Evolutionary conservation across 306 rosid species (phyloP).

Genomic region (Vigna trinervia): DNA sequence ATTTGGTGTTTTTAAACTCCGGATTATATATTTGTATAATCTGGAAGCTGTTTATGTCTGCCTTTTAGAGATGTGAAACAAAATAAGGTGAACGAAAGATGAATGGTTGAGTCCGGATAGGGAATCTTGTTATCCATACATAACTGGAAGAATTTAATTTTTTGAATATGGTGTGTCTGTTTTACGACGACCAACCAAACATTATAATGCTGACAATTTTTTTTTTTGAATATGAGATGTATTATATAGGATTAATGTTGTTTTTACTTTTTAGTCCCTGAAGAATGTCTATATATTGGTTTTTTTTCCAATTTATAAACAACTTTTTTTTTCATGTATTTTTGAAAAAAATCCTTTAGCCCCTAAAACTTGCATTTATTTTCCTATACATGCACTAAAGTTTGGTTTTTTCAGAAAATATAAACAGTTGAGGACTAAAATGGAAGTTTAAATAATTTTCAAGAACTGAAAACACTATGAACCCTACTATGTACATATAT

Average conservation of each 20-base stretch:
- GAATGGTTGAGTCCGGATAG: not conserved
- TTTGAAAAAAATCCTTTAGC: not conserved
- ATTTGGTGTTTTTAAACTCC: not conserved
- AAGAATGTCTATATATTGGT: not conserved
- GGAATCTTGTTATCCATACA: not conserved
- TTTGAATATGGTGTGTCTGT: not conserved
- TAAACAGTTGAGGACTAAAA: not conserved
- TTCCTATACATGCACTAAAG: not conserved
- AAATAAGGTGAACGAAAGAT: constrained; percentile 3
- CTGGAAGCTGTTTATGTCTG: not conserved
- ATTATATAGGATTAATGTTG: not conserved
- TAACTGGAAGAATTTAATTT: constrained; percentile 20
- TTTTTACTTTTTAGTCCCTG: not conserved
- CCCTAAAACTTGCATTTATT: not conserved
- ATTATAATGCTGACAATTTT: not conserved
- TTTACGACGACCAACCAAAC: not conserved
- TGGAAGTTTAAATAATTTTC: not conserved
- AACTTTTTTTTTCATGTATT: not conserved
- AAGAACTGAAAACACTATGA: not conserved
- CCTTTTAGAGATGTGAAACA: constrained; percentile 24
- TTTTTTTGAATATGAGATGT: constrained; percentile 11
- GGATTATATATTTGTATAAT: not conserved
- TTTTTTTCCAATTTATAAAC: not conserved
- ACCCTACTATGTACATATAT: not conserved
- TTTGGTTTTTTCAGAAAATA: not conserved